Base-by-base conservation (phyloP, 2,329 filamentous ascomycete species). In the Ceratocystis colombiana region DNA sequence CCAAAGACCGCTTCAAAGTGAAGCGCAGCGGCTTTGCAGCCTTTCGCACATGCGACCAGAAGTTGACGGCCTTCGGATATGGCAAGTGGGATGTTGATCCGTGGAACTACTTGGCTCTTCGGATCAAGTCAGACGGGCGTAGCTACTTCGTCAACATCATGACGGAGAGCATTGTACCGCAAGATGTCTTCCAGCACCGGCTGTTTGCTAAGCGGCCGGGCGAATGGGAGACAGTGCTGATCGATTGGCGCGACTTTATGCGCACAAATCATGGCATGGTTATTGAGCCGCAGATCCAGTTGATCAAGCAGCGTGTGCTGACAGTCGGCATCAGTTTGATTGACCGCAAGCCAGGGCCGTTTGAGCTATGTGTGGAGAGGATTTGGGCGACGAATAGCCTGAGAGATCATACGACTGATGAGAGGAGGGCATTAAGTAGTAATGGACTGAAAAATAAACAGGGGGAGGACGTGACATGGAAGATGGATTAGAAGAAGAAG, bases 91-190 rank as follows among this genome's bases (percentile, higher is more conserved):
- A 97, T 73, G 87, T 96, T 64, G 92, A 96, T 72, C 86, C 89
- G 2, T 97, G 96, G 76, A 79, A 82, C 12, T 96, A 91, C 76
- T 85, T 99, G 8, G 93, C 90, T 0, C 76, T 99, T 72, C 87
- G 92, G 15, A 82, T 99, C 71, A 94, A 91, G 75, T 93, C 89
- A 2, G 94, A 97, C 73, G 92, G 91, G 17, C 82, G 94, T 68
- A 88, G 89, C 72, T 99, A 97, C 78, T 90, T 96, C 67, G 85
- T 99, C 72, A 99, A 99, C 75, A 79, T 99, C 17, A 94, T 97
- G 78, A 96, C 92, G 2, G 93, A 99, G 73, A 89, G 89, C 1
- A 87, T 99, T 66, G 89, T 96, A 61, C 89, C 90, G 10, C 93
- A 91, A n/a, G 94, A 99, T 74, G 80, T 99, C 69, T 94, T 97